phyloP scores from a whole-genome alignment of 2,329 filamentous ascomycete species.

The Penicillium sp. region DNA sequence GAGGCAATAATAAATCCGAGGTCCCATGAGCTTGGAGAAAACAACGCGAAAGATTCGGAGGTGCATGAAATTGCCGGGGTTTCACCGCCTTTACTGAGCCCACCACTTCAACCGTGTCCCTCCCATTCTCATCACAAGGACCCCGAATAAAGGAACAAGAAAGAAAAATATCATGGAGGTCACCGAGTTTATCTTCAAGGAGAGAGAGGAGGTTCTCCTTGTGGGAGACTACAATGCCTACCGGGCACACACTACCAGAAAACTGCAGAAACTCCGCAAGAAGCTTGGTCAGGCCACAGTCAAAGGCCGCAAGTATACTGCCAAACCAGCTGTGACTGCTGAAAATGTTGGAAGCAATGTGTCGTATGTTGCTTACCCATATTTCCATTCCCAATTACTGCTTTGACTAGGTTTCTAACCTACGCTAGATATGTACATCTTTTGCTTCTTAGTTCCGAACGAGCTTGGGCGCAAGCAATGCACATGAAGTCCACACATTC shows the following conservation, averaged over 20 bases:
- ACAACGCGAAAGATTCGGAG: conserved; percentile 24
- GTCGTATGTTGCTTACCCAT: conserved; percentile 59
- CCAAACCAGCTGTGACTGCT: conserved; percentile 67
- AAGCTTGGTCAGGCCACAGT: conserved; percentile 80
- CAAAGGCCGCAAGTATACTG: conserved; percentile 80
- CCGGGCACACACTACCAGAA: conserved; percentile 72
- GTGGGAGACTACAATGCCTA: conserved; percentile 88
- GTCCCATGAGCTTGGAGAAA: conserved; percentile 17
- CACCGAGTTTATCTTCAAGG: conserved; percentile 75
- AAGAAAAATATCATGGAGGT: conserved; percentile 68
- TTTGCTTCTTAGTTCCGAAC: conserved; percentile 81
- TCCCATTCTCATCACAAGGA: conserved; percentile 6
- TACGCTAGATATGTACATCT: conserved; percentile 67
- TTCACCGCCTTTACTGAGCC: conserved; percentile 29
- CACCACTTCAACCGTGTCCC: conserved; percentile 22
- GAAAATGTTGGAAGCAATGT: conserved; percentile 71
- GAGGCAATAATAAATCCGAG: not conserved
- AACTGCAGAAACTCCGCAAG: conserved; percentile 78
- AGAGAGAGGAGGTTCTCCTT: conserved; percentile 78
- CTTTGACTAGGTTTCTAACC: conserved; percentile 12
- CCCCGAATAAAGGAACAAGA: conserved; percentile 2
- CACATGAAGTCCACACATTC: conserved; percentile 82
- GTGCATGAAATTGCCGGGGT: conserved; percentile 26
- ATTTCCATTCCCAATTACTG: not conserved
- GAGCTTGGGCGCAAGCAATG: conserved; percentile 95